Evolutionary conservation across 306 rosid species (phyloP), one percentile per base, ranked within the genome.

Genomic region (Trifolium dubium): DNA sequence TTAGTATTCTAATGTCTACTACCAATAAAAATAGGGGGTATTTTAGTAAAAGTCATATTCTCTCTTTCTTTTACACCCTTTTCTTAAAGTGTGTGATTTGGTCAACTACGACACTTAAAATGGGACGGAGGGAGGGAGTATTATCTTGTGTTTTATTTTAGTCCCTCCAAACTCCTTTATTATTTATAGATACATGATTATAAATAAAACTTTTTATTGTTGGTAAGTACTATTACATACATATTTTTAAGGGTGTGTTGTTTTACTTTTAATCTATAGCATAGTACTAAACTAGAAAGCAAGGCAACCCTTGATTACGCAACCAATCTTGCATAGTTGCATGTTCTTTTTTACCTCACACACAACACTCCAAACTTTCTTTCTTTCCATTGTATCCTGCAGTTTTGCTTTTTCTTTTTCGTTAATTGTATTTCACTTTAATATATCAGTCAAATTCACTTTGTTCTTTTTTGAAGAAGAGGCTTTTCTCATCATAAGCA

Each of bases 391-490:
- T 63, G 32, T 17, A 18, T 19, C 53, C 40, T 49, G 79, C 84
- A 80, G 44, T 81, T 80, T 80, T 80, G 71, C 80, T 65, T 83
- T 77, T 54, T 62, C 79, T 39, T 76, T 77, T 72, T 49, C 35
- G 10, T 74, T 55, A 68, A 62, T 76, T 68, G 80, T 61, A 77
- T 50, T 80, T 80, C 74, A 50, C 83, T 84, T 84, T 80, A 77
- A 58, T 71, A 73, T 17, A 69, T 28, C 78, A 74, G 85, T 80
- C 85, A 84, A 84, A 40, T 41, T 28, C 69, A 73, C 87, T 77
- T 80, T 84, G 40, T 56, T 64, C 80, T 56, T 77, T 84, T 77
- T 77, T 76, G 56, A 80, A 73, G 30, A 58, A 58, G 64, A 15
- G 64, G 19, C 51, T 65, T 61, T 71, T 44, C 77, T 50, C 82